Evolutionary conservation across 2,329 filamentous ascomycete species (phyloP).

Genomic region (Chalaropsis thielavioides): DNA sequence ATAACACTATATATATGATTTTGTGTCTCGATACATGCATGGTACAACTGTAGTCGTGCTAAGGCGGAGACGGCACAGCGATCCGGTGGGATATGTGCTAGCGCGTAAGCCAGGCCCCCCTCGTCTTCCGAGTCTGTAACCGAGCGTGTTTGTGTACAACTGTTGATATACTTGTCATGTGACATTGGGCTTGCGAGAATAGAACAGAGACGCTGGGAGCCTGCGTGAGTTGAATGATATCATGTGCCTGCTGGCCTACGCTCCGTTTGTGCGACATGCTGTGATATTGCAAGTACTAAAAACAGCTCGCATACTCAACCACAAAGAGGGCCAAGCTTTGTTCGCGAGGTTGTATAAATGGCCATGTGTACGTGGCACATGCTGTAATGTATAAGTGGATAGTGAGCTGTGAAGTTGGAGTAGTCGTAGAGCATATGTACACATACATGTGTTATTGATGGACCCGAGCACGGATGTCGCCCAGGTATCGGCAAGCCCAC

Average conservation of each 20-base stretch:
- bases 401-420: background rate
- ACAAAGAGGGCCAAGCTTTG: background rate
- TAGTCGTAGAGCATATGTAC: background rate
- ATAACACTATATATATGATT: background rate
- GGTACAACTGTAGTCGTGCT: background rate
- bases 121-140: too few species aligned
- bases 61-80: background rate
- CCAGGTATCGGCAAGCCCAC: slow-evolving; percentile 4
- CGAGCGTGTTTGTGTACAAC: too few species aligned
- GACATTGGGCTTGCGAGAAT: too few species aligned
- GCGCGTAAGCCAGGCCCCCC: background rate
- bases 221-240: too few species aligned
- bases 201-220: too few species aligned
- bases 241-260: background rate
- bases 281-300: background rate
- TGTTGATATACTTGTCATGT: too few species aligned
- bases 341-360: background rate
- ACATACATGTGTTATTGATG: background rate
- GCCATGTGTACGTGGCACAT: background rate
- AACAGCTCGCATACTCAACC: background rate
- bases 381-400: background rate
- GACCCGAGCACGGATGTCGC: background rate
- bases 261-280: background rate
- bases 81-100: background rate
- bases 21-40: background rate